Conservation (phyloP, 345 rosid genomes). For the Pistacia integerrima region DNA sequence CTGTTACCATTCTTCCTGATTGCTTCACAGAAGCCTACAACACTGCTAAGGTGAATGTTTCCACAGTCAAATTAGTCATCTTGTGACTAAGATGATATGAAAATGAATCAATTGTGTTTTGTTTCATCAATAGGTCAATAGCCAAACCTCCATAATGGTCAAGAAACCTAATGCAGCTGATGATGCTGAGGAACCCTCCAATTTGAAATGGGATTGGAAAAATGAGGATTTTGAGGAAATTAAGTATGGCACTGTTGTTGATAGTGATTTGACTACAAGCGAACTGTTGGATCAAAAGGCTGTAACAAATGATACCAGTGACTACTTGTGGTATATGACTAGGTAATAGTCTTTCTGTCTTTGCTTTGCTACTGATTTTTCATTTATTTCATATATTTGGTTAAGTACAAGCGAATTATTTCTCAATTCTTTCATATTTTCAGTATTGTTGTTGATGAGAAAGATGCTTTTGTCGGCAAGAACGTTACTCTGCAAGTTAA, state of each 20-base stretch:
- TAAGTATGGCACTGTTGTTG: not conserved
- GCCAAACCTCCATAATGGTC: constrained; percentile 34
- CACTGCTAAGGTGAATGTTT: constrained; percentile 41
- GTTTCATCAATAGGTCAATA: constrained; percentile 26
- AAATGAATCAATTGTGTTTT: not conserved
- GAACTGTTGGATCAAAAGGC: constrained; percentile 40
- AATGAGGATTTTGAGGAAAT: constrained; percentile 20
- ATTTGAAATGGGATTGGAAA: constrained; percentile 39
- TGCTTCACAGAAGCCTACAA: constrained; percentile 45
- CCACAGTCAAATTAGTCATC: not conserved
- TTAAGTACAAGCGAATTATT: not conserved
- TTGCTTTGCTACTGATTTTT: not conserved
- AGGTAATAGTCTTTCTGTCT: constrained; percentile 24
- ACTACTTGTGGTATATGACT: constrained; percentile 50
- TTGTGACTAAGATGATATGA: not conserved
- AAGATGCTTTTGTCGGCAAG: constrained; percentile 19
- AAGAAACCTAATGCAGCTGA: constrained; percentile 22
- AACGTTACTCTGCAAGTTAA: constrained; percentile 31
- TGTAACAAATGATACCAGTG: constrained; percentile 38
- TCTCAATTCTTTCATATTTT: not conserved
- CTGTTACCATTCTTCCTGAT: constrained; percentile 37
- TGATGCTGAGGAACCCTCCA: constrained; percentile 25
- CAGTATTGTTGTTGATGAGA: constrained; percentile 25
- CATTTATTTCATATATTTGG: not conserved
- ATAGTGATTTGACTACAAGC: constrained; percentile 11